These are phyloP conservation scores for Tricharina praecox DNA, from an alignment of 495 filamentous ascomycete genomes.

Conservation along the genomic window DNA sequence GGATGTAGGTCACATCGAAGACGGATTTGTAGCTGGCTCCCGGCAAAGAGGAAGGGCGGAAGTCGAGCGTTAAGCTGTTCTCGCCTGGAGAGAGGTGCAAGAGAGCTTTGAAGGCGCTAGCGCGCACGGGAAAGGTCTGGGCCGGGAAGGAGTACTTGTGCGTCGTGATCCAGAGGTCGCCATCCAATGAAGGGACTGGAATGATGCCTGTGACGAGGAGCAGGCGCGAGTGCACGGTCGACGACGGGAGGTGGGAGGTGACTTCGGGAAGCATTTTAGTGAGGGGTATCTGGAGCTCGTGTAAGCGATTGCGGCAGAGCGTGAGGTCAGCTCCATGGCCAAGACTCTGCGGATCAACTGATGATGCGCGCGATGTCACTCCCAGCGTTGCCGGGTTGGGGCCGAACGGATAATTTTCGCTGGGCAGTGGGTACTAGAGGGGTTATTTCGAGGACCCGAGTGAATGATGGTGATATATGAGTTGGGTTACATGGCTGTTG, in stretches of 20 bases:
- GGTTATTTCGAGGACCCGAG: no score
- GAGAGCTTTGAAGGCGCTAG: constrained; percentile 76
- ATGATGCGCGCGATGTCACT: no score
- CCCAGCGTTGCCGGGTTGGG: no score
- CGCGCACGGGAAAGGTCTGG: constrained; percentile 64
- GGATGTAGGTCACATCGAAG: constrained; percentile 70
- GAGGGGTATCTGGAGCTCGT: no score
- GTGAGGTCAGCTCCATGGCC: no score
- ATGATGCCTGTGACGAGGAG: constrained; percentile 4
- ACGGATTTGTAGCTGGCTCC: constrained; percentile 46
- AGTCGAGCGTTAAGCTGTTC: constrained; percentile 73
- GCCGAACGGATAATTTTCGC: no score
- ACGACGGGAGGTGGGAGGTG: neutral
- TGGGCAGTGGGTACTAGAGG: no score
- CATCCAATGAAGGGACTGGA: neutral
- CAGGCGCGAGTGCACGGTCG: constrained; percentile 5
- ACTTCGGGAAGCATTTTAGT: constrained; percentile 2
- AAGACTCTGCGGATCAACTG: no score
- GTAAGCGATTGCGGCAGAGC: no score
- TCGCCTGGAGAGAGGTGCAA: constrained; percentile 75
- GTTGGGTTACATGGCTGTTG: no score
- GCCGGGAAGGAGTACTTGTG: constrained; percentile 41
- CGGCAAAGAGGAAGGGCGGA: constrained; percentile 57
- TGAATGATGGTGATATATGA: no score
- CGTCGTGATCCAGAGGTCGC: constrained; percentile 1